Base-by-base conservation (phyloP, 352 stramenopile genomes). In the Globisporangium heterothallicum region DNA sequence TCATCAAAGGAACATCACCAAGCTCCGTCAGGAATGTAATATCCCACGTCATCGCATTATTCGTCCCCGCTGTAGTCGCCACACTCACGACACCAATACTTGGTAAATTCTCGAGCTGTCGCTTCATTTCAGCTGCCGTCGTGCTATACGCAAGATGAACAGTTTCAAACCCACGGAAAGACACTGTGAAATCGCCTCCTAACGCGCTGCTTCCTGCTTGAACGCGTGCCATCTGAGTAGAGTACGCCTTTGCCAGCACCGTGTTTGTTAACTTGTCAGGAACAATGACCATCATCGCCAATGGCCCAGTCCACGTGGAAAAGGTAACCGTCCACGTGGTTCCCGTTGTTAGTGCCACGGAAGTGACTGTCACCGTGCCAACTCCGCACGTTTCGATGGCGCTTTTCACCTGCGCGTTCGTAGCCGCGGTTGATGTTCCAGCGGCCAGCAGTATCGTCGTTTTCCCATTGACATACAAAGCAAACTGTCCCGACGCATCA, bases 21-120 rank as follows among this genome's bases (percentile, higher is more conserved):
- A 96, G 64, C 47, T 98, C 87, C 8, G 91, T 97, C 18, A 94
- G 47, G 57, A 98, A 98, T 3, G 83, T 95, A 5, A 98, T 72
- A 30, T 82, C 78, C 94, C 94, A 98, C 1, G 46, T 68, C 66
- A 79, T 84, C 0, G 68, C 71, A 44, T 92, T 95, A 56, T 92
- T 72, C 2, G 60, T 41, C 0, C 71, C 66, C 4, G 78, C 61
- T 1, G 68, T 71, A 9, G 57, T 45, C 12, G 75, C 60, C 0
- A 98, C 90, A 3, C 53, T 45, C 14, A 98, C 88, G 14, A 95
- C 53, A 0, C 83, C 78, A 16, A 95, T 66, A 0, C 64, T 90
- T 8, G 67, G 66, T 3, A 98, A 69, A 53, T 98, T 97, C 60
- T 97, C 81, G 7, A 98, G 67, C 16, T 83, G 72, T 1, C 68